Conservation (phyloP, 331 rosid genomes). For the Spiraea crenata region DNA sequence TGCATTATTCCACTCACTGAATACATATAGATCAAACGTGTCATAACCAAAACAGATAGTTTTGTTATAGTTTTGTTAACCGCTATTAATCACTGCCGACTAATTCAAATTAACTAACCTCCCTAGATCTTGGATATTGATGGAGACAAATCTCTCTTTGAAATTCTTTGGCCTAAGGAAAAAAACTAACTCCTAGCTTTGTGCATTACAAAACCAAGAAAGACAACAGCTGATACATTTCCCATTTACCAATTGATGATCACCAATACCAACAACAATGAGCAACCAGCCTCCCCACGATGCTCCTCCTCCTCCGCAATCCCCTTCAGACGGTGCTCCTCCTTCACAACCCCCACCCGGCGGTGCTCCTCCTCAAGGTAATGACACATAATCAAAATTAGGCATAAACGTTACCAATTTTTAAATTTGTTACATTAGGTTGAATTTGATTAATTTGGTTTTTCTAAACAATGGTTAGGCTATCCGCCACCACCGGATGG, state of each 20-base stretch:
- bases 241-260: background rate
- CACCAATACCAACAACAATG: slow-evolving; percentile 9
- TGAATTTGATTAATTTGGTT: background rate
- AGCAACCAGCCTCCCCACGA: background rate
- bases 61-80: background rate
- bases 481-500: slow-evolving; percentile 42
- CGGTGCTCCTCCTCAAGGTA: background rate
- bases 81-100: background rate
- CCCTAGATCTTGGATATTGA: slow-evolving; percentile 8
- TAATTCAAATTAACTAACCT: background rate
- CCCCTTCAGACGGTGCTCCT: background rate
- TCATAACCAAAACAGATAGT: background rate
- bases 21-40: background rate
- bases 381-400: too few species aligned
- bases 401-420: too few species aligned
- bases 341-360: background rate
- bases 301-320: background rate
- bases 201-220: slow-evolving; percentile 1
- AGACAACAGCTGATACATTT: background rate
- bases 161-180: background rate
- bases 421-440: background rate
- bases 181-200: background rate
- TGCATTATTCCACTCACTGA: background rate
- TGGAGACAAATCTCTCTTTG: background rate
- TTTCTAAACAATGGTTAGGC: slow-evolving; percentile 17